These are phyloP conservation scores for Umbellularia californica DNA, from an alignment of 164 flowering plant species.

Conservation along the genomic window DNA sequence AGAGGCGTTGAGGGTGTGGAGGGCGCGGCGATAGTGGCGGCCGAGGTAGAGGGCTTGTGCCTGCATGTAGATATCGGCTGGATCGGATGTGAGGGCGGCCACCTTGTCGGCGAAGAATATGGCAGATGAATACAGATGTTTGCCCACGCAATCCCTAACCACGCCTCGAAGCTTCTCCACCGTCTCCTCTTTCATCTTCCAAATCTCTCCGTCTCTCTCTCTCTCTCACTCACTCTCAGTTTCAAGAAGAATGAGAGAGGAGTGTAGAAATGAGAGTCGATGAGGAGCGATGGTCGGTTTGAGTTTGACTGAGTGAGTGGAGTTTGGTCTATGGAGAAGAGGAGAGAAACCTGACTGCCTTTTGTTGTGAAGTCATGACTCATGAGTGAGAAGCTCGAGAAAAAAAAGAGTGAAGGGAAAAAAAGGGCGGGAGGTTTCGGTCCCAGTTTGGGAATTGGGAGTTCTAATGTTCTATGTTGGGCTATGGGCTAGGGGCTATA, in stretches of 20 bases:
- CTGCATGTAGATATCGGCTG: conserved; percentile 95
- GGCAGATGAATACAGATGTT: conserved; percentile 96
- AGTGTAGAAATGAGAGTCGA: background rate
- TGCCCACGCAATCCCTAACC: conserved; percentile 91
- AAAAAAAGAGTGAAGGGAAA: background rate
- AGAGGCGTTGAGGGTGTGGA: conserved; percentile 80
- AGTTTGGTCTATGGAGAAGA: background rate
- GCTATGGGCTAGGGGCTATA: background rate
- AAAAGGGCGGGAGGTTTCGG: background rate
- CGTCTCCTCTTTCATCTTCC: conserved; percentile 63
- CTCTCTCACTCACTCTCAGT: background rate
- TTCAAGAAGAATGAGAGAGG: background rate
- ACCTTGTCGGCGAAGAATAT: conserved; percentile 98
- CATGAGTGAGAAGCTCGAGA: background rate
- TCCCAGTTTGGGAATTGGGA: background rate
- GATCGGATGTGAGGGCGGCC: conserved; percentile 84
- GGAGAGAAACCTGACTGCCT: background rate
- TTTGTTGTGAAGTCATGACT: background rate
- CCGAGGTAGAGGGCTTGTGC: conserved; percentile 71
- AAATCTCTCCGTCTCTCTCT: background rate
- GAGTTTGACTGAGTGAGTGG: background rate
- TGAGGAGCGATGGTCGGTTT: background rate
- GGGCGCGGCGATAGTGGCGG: conserved; percentile 34
- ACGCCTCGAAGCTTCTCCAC: conserved; percentile 86
- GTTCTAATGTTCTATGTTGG: background rate